Evolutionary conservation across 768 basidiomycete genomes (phyloP).

Genomic region (Termitomyces heimii): DNA sequence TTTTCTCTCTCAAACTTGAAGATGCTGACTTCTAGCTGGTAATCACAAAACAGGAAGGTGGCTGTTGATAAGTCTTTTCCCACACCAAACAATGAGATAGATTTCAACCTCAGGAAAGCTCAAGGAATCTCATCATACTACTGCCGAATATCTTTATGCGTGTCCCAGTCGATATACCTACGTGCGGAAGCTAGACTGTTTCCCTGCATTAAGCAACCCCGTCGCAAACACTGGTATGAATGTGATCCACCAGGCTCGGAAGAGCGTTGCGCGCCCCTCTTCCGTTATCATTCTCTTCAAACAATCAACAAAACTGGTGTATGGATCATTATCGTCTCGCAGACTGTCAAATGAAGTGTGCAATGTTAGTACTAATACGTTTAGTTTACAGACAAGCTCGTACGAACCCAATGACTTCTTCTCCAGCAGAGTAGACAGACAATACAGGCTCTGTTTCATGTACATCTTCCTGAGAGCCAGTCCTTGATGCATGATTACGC

Average conservation of each 20-base stretch:
- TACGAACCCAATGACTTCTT: slow-evolving; percentile 10
- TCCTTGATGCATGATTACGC: slow-evolving; percentile 62
- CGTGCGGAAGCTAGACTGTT: background rate
- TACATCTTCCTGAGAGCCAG: slow-evolving; percentile 28
- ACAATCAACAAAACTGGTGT: slow-evolving; percentile 66
- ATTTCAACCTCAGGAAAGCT: background rate
- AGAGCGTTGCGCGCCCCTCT: slow-evolving; percentile 65
- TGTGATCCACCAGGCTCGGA: slow-evolving; percentile 82
- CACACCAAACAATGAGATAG: background rate
- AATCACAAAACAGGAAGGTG: background rate
- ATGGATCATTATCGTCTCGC: slow-evolving; percentile 72
- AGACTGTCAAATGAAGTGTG: slow-evolving; percentile 32
- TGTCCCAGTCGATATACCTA: background rate
- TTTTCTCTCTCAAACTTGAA: background rate
- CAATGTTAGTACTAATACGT: slow-evolving; percentile 1
- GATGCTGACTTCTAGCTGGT: background rate
- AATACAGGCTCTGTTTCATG: background rate
- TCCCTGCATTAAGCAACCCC: background rate
- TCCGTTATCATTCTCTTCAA: slow-evolving; percentile 68
- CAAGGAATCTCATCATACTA: background rate
- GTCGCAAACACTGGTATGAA: slow-evolving; percentile 20
- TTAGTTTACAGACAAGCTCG: background rate
- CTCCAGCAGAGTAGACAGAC: slow-evolving; percentile 1
- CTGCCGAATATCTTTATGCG: background rate
- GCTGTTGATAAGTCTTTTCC: background rate